Conservation (phyloP, 192 early-diverging fungal species). For the Backusella mclennaniae region DNA sequence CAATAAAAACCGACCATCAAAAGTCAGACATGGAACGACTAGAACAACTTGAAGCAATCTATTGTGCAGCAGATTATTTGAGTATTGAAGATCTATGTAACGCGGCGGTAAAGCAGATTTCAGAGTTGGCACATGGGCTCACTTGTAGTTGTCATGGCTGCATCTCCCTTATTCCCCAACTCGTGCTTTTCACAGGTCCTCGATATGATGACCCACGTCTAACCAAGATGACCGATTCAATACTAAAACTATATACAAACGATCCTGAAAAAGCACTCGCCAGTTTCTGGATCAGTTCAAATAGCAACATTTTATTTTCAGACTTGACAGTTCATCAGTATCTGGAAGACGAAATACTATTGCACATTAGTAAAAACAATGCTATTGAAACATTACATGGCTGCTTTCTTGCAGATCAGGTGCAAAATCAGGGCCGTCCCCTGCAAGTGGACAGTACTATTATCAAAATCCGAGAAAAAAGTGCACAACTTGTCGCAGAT, state of each 20-base stretch:
- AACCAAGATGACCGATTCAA: neutral
- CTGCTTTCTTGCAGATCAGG: conserved; percentile 24
- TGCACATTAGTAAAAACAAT: conserved; percentile 18
- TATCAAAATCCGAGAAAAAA: conserved; percentile 8
- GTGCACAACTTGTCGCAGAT: conserved; percentile 15
- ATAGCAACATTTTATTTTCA: neutral
- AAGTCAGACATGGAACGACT: neutral
- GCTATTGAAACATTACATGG: conserved; percentile 29
- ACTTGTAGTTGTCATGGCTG: conserved; percentile 20
- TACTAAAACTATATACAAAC: conserved; percentile 15
- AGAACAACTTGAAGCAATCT: conserved; percentile 5
- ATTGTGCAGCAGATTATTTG: conserved; percentile 28
- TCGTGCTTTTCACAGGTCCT: conserved; percentile 7
- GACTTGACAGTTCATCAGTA: conserved; percentile 9
- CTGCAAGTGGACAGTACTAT: conserved; percentile 4
- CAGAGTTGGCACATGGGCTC: conserved; percentile 10
- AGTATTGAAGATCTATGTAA: conserved; percentile 21
- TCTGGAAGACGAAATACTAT: conserved; percentile 3
- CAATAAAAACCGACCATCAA: neutral
- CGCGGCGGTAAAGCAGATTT: conserved; percentile 2
- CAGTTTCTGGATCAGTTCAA: conserved; percentile 20
- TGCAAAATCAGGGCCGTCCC: conserved; percentile 13
- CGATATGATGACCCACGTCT: neutral
- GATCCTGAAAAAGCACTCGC: conserved; percentile 31
- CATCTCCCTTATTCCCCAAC: conserved; percentile 7